Conservation (phyloP, 495 filamentous ascomycete species). For the Geoglossum glabrum region DNA sequence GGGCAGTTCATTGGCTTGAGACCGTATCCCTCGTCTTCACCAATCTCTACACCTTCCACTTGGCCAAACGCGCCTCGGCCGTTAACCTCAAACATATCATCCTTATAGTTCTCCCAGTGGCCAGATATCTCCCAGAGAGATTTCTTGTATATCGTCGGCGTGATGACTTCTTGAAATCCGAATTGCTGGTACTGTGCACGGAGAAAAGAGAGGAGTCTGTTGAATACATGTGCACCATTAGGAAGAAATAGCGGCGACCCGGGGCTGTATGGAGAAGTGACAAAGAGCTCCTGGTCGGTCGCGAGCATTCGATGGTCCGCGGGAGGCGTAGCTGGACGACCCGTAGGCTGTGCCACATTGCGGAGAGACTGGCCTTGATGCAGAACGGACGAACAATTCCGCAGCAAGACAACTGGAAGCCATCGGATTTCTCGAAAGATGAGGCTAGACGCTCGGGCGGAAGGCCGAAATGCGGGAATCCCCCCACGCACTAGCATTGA, state of each 20-base stretch:
- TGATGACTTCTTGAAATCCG: slow-evolving; percentile 82
- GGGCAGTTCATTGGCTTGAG: slow-evolving; percentile 97
- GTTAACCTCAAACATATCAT: slow-evolving; percentile 86
- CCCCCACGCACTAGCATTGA: neutral
- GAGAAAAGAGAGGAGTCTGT: slow-evolving; percentile 68
- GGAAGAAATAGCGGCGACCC: slow-evolving; percentile 81
- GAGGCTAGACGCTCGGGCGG: neutral
- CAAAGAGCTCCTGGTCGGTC: slow-evolving; percentile 56
- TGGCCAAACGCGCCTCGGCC: slow-evolving; percentile 33
- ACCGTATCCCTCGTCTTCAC: slow-evolving; percentile 62
- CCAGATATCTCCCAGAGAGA: slow-evolving; percentile 76
- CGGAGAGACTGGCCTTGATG: neutral
- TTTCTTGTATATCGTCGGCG: slow-evolving; percentile 85
- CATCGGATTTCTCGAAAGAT: neutral
- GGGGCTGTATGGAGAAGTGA: slow-evolving; percentile 57
- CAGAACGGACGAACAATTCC: neutral
- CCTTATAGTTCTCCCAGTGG: slow-evolving; percentile 83
- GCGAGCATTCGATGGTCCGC: slow-evolving; percentile 53
- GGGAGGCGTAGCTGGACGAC: slow-evolving; percentile 8
- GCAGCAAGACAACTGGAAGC: neutral
- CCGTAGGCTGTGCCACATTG: slow-evolving; percentile 12
- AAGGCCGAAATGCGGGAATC: neutral
- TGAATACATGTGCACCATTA: slow-evolving; percentile 68
- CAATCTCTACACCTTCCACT: slow-evolving; percentile 18
- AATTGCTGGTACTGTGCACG: slow-evolving; percentile 72